Base-by-base conservation (phyloP, 169 alveolate genomes). In the Miamiensis avidus region DNA sequence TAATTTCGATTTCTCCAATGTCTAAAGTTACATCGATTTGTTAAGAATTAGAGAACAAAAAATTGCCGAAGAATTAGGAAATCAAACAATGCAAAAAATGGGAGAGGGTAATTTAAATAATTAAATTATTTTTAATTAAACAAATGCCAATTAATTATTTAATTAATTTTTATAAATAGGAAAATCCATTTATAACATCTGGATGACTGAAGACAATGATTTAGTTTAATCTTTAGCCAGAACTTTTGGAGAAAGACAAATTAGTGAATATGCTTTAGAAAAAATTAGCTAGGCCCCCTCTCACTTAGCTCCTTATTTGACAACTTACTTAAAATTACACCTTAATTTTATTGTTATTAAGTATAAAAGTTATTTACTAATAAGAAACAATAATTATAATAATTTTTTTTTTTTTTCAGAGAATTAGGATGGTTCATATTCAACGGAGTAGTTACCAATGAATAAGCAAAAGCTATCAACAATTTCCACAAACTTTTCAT, bases 151-250 rank as follows among this genome's bases (percentile, higher is more conserved):
- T 77, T 33, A 6, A 32, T 34, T 78, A 0, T 31, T 33, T 65
- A 65, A 20, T 65, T 65, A 65, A 20, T 31, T 34, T 34, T 29
- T 79, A 74, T 77, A 65, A 30, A 65, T 78, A 31, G 87, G 89
- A 28, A 78, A 78, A 72, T 65, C 65, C 29, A 83, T 85, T 31
- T 89, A 85, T 78, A 82, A 90, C 15, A 88, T 87, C 16, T 79
- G 89, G 85, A 82, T 83, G 90, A 74, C 29, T 20, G 88, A 86
- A 76, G 90, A 82, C n/a, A 78, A 82, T 74, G 91, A 87, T 34
- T 20, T 29, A 0, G 77, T 86, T 69, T 82, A 90, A 78, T 31
- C 32, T 29, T 25, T 90, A 27, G 88, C 94, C 25, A 49, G 34
- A 49, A 4, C 82, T 26, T 90, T 82, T 75, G 91, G 94, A 49